Conservation (phyloP, 1,284 basidiomycete genomes). For the Coniferiporia weirii region DNA sequence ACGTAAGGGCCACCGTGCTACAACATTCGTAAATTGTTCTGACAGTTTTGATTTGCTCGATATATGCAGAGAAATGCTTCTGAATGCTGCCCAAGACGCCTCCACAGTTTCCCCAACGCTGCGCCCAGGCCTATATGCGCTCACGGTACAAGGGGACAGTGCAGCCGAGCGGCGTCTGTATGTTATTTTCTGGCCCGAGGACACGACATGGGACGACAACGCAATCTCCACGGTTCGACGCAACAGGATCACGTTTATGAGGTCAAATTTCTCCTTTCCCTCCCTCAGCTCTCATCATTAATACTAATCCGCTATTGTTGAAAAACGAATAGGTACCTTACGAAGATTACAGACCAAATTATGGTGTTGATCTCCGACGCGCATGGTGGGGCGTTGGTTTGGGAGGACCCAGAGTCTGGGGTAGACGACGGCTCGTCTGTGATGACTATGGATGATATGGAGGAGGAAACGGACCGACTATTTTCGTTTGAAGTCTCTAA, state of each 20-base stretch:
- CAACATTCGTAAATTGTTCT: background rate
- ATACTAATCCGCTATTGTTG: constrained; percentile 12
- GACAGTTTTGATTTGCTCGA: constrained; percentile 10
- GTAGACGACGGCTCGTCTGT: background rate
- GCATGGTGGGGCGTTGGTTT: constrained; percentile 39
- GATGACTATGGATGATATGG: constrained; percentile 9
- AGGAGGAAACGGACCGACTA: constrained; percentile 40
- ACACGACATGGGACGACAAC: constrained; percentile 52
- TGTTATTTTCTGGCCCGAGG: constrained; percentile 58
- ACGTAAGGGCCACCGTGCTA: constrained; percentile 29
- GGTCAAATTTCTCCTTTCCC: constrained; percentile 29
- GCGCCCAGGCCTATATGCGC: constrained; percentile 46
- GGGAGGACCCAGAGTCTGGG: constrained; percentile 30
- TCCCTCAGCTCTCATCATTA: background rate
- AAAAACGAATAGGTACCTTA: constrained; percentile 43
- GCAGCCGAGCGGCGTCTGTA: constrained; percentile 30
- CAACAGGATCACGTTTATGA: constrained; percentile 57
- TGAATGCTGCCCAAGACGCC: constrained; percentile 23
- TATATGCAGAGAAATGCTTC: constrained; percentile 17
- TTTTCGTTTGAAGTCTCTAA: constrained; percentile 53
- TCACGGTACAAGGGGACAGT: constrained; percentile 7
- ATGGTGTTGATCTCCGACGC: constrained; percentile 42
- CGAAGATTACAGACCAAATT: constrained; percentile 50
- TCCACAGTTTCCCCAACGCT: constrained; percentile 29
- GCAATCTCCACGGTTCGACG: constrained; percentile 38